phyloP scores from a whole-genome alignment of 805 yeast species.

The Debaryomyces maramus region DNA sequence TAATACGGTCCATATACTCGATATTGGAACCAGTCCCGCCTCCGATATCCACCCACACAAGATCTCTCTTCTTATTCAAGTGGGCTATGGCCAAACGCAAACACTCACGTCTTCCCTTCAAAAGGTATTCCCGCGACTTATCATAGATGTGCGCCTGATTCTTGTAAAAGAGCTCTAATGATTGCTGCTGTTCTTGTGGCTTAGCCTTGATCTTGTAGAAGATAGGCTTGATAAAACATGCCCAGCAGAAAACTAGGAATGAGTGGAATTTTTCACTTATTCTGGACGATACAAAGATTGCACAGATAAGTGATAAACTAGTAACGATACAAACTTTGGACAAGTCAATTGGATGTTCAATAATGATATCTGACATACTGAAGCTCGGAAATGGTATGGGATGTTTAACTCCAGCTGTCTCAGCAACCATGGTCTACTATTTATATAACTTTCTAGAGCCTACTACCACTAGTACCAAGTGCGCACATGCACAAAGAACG shows the following conservation, averaged over 20 bases:
- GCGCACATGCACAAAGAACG: conserved; percentile 4
- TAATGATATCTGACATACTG: conserved; percentile 4
- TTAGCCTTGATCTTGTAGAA: conserved; percentile 27
- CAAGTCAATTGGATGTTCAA: conserved; percentile 10
- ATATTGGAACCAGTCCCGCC: conserved; percentile 87
- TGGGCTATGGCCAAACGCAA: conserved; percentile 61
- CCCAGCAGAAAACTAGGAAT: conserved; percentile 37
- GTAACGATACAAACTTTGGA: conserved; percentile 18
- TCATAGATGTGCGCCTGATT: conserved; percentile 80
- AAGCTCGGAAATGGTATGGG: neutral
- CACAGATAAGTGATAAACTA: conserved; percentile 15
- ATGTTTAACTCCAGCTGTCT: neutral
- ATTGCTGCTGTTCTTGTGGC: conserved; percentile 52
- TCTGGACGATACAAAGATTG: conserved; percentile 16
- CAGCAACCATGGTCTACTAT: neutral
- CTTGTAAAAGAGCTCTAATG: conserved; percentile 68
- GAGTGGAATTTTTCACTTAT: conserved; percentile 25
- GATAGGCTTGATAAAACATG: conserved; percentile 64
- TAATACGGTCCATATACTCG: conserved; percentile 65
- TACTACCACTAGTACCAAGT: neutral
- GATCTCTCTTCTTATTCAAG: conserved; percentile 40
- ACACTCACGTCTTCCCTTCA: conserved; percentile 71
- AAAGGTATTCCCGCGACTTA: conserved; percentile 60
- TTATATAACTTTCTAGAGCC: neutral
- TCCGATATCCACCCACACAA: conserved; percentile 79